Evolutionary conservation across 192 early-diverging fungal species (phyloP), one percentile per base, ranked within the genome.

Genomic region (Linnemannia hyalina): DNA sequence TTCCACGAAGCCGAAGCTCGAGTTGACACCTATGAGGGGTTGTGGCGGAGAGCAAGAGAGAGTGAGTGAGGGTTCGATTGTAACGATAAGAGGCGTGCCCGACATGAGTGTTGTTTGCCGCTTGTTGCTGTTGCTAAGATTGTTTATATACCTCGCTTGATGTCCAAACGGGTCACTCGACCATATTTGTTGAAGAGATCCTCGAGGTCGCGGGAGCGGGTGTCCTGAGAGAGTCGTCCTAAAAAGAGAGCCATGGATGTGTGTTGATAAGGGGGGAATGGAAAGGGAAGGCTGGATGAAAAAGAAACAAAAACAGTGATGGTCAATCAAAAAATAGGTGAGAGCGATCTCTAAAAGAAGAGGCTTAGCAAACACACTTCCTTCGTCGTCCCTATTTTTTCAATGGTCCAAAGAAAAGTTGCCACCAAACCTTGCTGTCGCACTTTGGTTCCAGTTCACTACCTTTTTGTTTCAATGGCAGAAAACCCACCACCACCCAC

Each of bases 141-240:
- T 65, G 26, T 13, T 79, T 82, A 46, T 46, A 9, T 46, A 87
- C 90, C 89, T 82, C 89, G 75, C 80, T 91, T 91, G 22, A 91
- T 79, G 80, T 91, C 90, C 41, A 91, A 80, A 35, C 90, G 82
- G 75, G 82, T 89, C 26, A 91, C 81, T 46, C 81, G 81, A 38
- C 90, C 90, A 70, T 88, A 91, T 65, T 89, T 89, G 60, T 78
- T 73, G 78, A 91, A 91, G 6, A 91, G 82, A 57, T 92, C 88
- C 73, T 91, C 90, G 55, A 91, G 80, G 88, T 91, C 90, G 65
- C 90, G 79, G 36, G 83, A 78, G 65, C 80, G 75, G 35, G 79
- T 88, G 76, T 87, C 84, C 68, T 80, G 78, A 10, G 89, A 70
- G 41, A 90, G 78, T 80, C 89, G 78, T 68, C 87, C 87, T 76